Evolutionary conservation across 169 alveolate species (phyloP).

Genomic region (Babesia gibsoni): DNA sequence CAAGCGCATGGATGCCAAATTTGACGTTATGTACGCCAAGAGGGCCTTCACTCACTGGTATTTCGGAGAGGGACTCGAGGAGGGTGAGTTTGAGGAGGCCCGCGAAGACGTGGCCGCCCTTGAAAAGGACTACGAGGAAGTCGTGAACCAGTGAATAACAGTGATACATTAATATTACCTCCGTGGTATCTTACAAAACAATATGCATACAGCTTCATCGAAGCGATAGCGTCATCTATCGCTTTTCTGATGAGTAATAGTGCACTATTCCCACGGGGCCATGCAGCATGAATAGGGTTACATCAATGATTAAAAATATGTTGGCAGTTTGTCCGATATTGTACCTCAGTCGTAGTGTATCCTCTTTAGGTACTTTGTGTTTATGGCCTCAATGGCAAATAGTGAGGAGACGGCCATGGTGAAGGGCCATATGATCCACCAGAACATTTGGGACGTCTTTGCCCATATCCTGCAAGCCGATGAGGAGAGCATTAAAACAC

Average conservation of each 20-base stretch:
- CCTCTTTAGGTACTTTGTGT: conserved; percentile 33
- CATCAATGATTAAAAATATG: too few relatives aligned
- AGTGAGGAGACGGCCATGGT: conserved; percentile 51
- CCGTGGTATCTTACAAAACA: neutral
- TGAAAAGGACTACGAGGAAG: conserved; percentile 89
- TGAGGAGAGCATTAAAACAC: neutral
- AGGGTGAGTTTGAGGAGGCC: conserved; percentile 93
- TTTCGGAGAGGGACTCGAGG: conserved; percentile 96
- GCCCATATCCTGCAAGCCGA: conserved; percentile 66
- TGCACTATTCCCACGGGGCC: too few relatives aligned
- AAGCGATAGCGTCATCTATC: too few relatives aligned
- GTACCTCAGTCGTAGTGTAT: conserved; percentile 17
- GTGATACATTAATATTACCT: neutral
- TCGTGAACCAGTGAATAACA: conserved; percentile 9
- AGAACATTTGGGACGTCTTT: conserved; percentile 70
- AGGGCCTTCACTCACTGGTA: conserved; percentile 97
- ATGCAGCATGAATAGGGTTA: too few relatives aligned
- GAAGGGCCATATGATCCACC: conserved; percentile 78
- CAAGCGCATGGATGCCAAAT: conserved; percentile 89
- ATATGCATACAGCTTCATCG: too few relatives aligned
- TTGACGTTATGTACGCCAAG: conserved; percentile 92
- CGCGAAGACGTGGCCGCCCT: conserved; percentile 95
- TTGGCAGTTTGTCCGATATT: too few relatives aligned
- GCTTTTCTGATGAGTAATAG: too few relatives aligned
- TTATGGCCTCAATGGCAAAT: conserved; percentile 50